Evolutionary conservation across 352 stramenopile species (phyloP), one percentile per base, ranked within the genome.

Genomic region (Elongisporangium prolatum): DNA sequence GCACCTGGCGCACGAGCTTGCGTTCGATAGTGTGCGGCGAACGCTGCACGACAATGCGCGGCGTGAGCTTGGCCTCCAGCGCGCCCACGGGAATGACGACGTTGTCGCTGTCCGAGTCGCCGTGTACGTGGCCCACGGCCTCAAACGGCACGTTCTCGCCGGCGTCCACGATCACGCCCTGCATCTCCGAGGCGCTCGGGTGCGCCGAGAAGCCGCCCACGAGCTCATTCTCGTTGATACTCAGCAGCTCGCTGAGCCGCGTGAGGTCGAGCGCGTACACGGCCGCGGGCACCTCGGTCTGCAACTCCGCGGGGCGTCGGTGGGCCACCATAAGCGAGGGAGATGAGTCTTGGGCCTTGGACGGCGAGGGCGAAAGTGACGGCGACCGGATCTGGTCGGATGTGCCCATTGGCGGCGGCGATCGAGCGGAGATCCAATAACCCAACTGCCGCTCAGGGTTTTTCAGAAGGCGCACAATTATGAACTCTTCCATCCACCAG

Each of bases 91-190:
- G 50, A 6, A 69, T 65, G 17, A 56, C 62, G 34, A 71, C 67
- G 40, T 74, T 58, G 4, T 28, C 5, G 10, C 16, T 21, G 3
- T 37, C 38, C 38, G 40, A 16, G 5, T 58, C 52, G 14, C n/a
- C 56, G 47, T 37, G 54, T n/a, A 59, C 54, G 13, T 68, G 57
- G 6, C 79, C 81, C 21, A 92, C 77, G 3, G 77, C 81, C 57
- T 92, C 82, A 54, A 92, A 90, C 0, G 82, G 78, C 44, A 90
- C 78, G 61, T 86, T 75, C 63, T 89, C 77, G 17, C 82, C 82
- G 28, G 80, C 74, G 58, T 92, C 80, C 11, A 92, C 80, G 60
- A 92, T 76, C 21, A 92, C 79, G 48, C 82, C 80, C 52, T 92
- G 82, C 65, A 92, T 92, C 48, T 87, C 80, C 20, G 76, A 83